phyloP scores from a whole-genome alignment of 345 rosid species.

The Eucalyptus decipiens region DNA sequence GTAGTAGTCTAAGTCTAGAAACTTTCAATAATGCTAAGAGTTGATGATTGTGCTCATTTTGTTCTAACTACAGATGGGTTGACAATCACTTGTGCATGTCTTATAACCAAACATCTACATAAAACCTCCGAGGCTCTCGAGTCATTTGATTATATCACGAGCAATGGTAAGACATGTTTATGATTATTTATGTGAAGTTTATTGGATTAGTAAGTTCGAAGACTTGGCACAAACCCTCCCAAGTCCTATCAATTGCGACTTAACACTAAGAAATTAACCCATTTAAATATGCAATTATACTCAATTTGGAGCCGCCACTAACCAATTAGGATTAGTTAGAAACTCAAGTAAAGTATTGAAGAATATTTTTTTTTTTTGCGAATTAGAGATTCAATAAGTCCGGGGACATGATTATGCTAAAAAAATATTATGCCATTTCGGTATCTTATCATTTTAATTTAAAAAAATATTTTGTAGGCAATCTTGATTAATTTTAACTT shows the following conservation, averaged over 20 bases:
- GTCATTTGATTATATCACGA: conserved; percentile 30
- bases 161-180: conserved; percentile 9
- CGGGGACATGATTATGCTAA: no score
- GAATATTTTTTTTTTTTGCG: accelerated
- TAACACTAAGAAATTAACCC: no score
- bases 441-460: no score
- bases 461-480: no score
- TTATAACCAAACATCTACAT: conserved; percentile 31
- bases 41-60: neutral
- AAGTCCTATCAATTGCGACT: accelerated
- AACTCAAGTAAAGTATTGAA: accelerated
- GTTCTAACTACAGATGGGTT: conserved; percentile 15
- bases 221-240: accelerated
- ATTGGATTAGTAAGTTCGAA: no score
- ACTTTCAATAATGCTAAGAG: neutral
- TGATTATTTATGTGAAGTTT: neutral
- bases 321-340: no score
- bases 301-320: no score
- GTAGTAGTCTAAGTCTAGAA: neutral
- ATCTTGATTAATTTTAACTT: no score
- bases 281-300: no score
- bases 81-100: conserved; percentile 31
- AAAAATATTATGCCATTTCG: accelerated
- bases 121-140: conserved; percentile 22
- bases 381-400: no score